These are phyloP conservation scores for Hevea brasiliensis DNA, from an alignment of 345 rosid species.

Conservation along the genomic window DNA sequence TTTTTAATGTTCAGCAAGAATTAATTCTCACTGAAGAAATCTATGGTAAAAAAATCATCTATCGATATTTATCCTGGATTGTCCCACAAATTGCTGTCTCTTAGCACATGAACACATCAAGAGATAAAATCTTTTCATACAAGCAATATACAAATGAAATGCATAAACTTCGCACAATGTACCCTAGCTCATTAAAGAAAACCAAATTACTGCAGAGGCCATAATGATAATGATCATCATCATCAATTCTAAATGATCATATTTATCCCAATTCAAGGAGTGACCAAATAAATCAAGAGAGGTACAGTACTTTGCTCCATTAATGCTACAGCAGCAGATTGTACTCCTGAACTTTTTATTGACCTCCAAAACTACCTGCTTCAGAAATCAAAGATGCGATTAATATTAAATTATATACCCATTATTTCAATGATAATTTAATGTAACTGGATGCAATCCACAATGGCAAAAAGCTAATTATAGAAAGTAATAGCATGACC, in stretches of 20 bases:
- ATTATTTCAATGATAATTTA: not conserved
- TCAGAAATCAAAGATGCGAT: conserved; percentile 9
- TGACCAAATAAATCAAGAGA: conserved; percentile 9
- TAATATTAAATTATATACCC: not conserved
- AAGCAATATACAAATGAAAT: no score
- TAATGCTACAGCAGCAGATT: not conserved
- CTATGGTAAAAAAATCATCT: not conserved
- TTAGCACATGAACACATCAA: not conserved
- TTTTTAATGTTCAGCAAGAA: not conserved
- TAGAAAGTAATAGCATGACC: not conserved
- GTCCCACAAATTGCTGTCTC: not conserved
- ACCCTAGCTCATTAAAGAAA: no score
- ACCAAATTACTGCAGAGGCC: not conserved
- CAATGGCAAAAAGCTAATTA: not conserved
- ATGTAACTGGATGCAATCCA: no score
- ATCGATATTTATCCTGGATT: not conserved
- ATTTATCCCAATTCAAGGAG: not conserved
- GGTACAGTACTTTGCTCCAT: conserved; percentile 40
- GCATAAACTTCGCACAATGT: no score
- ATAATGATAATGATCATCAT: not conserved
- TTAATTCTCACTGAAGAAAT: not conserved
- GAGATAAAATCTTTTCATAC: no score
- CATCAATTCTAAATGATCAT: not conserved
- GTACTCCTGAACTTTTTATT: not conserved
- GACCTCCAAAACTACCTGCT: conserved; percentile 20